Evolutionary conservation across 2,329 filamentous ascomycete species (phyloP).

Genomic region (Ascomycota sp.): DNA sequence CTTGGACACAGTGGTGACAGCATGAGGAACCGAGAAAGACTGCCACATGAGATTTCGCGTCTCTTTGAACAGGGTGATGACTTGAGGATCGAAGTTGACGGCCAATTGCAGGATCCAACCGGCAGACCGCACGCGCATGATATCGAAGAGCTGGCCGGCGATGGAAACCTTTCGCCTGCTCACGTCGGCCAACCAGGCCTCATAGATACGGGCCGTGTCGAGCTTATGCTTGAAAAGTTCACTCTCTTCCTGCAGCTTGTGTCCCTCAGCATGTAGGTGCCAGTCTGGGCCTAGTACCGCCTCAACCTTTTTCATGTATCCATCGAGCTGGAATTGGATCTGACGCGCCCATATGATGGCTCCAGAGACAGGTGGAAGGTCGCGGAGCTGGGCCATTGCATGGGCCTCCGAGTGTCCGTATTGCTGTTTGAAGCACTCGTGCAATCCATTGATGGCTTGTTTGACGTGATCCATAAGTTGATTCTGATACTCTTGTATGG

Average conservation of each 20-base stretch:
- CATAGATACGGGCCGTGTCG: slow-evolving; percentile 81
- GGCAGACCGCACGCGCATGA: slow-evolving; percentile 71
- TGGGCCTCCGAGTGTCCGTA: slow-evolving; percentile 97
- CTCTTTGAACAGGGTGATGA: slow-evolving; percentile 97
- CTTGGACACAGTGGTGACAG: slow-evolving; percentile 88
- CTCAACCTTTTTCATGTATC: slow-evolving; percentile 98
- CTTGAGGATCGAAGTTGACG: slow-evolving; percentile 93
- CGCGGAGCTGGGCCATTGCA: slow-evolving; percentile 91
- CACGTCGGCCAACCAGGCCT: slow-evolving; percentile 87
- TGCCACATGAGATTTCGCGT: slow-evolving; percentile 91
- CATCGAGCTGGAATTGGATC: slow-evolving; percentile 86
- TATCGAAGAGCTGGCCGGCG: slow-evolving; percentile 76
- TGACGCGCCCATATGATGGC: slow-evolving; percentile 96
- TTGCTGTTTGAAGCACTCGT: slow-evolving; percentile 96
- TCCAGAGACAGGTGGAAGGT: slow-evolving; percentile 86
- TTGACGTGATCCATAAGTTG: slow-evolving; percentile 97
- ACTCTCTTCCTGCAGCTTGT: slow-evolving; percentile 81
- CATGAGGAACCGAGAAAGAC: slow-evolving; percentile 82
- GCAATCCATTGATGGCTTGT: slow-evolving; percentile 76
- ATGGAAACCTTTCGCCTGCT: slow-evolving; percentile 78
- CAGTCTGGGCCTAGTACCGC: slow-evolving; percentile 89
- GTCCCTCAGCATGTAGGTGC: slow-evolving; percentile 83
- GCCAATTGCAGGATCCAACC: slow-evolving; percentile 73
- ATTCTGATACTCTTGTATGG: slow-evolving; percentile 94
- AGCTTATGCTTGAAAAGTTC: slow-evolving; percentile 91